Base-by-base conservation (phyloP, 192 early-diverging fungal species). In the Coemansia sp. region DNA sequence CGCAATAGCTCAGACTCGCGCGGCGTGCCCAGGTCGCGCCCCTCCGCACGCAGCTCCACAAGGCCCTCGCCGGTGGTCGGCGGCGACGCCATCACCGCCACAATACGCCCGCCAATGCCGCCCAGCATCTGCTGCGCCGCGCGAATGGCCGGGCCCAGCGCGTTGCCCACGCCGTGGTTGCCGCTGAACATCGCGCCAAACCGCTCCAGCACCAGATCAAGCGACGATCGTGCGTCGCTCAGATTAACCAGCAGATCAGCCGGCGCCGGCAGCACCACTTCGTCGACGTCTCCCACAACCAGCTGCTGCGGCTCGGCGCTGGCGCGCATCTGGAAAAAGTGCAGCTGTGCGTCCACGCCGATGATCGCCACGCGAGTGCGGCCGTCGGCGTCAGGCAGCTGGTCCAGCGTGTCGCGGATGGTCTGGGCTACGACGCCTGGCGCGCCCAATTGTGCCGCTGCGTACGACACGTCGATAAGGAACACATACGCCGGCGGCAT, bases 401-500 rank as follows among this genome's bases (percentile, higher is more conserved):
- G 69, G 70, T 95, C 93, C 43, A 98, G 71, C 5, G 93, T 82
- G 23, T 89, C 86, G 68, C 93, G 76, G 60, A 97, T 92, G 9
- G 93, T 88, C 35, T 87, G 83, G 5, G 90, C 88, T 22, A 93
- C 91, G 5, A 85, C 87, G 0, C 89, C 92, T 0, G 96, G 82
- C 79, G 91, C 90, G 7, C 92, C 90, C 9, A 88, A 89, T 76
- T 94, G 90, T 2, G 97, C 86, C 7, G 96, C 87, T n/a, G 88
- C 83, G 69, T 88, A 90, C 7, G 94, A 95, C 1, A 98, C 95
- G 69, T 98, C 96, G 59, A 98, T 92, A 17, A 98, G 77, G 79
- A 98, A 96, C 52, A 97, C 83, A 47, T 93, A 89, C 15, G 94
- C 93, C 37, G 94, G 89, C 21, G 96, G 94, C 81, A 96, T 94